Percentiles rank a stretch among this genome's conserved stretches.
Evolutionary conservation across 306 rosid genomes (phyloP).

Genomic region (Rosa lucieae): DNA sequence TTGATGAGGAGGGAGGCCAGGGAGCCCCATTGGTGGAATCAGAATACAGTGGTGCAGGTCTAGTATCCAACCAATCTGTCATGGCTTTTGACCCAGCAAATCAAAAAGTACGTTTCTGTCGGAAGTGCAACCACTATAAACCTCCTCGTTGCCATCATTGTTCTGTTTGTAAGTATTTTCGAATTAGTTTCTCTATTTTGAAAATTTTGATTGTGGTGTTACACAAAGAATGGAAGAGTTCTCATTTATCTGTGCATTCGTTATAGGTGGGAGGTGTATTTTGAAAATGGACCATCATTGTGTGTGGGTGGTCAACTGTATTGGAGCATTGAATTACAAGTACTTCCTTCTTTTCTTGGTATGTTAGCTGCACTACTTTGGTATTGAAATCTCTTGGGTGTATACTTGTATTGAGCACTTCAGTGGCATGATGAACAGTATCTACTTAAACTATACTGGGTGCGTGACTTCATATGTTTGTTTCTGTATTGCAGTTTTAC

Average conservation of each 20-base stretch:
- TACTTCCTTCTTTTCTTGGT: constrained; percentile 79
- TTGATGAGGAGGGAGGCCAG: constrained; percentile 57
- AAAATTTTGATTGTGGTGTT: background rate
- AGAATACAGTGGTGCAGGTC: constrained; percentile 21
- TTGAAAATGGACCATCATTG: constrained; percentile 89
- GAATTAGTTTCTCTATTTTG: constrained; percentile 1
- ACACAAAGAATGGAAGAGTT: constrained; percentile 12
- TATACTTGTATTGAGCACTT: background rate
- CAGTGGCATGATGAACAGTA: background rate
- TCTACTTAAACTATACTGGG: background rate
- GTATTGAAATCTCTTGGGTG: constrained; percentile 7
- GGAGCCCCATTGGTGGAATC: constrained; percentile 46
- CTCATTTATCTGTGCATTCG: constrained; percentile 14
- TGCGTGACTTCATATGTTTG: constrained; percentile 13
- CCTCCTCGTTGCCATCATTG: constrained; percentile 86
- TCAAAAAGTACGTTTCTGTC: constrained; percentile 56
- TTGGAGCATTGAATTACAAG: constrained; percentile 80
- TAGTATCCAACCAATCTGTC: constrained; percentile 25
- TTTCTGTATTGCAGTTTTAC: constrained; percentile 55
- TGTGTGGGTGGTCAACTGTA: constrained; percentile 81
- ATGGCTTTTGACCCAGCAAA: constrained; percentile 27
- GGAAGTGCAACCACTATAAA: constrained; percentile 74
- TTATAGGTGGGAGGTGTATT: constrained; percentile 75
- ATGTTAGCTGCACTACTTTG: constrained; percentile 21
- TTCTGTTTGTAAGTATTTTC: constrained; percentile 66